Evolutionary conservation across 2,329 filamentous ascomycete genomes (phyloP).

Genomic region (Davidsoniella eucalypti): DNA sequence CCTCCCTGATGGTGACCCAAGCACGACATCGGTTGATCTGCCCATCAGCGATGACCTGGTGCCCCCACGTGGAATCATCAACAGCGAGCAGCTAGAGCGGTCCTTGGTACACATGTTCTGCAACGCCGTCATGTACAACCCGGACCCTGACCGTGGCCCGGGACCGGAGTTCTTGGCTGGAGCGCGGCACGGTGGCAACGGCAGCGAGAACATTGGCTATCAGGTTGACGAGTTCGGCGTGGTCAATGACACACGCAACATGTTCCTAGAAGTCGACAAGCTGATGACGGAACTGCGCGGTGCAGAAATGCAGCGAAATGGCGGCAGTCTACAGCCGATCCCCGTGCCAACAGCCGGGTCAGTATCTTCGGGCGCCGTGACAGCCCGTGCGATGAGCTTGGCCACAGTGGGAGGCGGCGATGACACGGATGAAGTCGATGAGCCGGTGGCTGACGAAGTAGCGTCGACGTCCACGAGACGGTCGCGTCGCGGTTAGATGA

Average conservation of each 20-base stretch:
- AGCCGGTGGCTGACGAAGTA: constrained; percentile 25
- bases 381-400: constrained; percentile 19
- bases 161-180: constrained; percentile 42
- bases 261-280: constrained; percentile 78
- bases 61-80: constrained; percentile 80
- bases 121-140: constrained; percentile 97
- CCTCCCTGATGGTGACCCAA: constrained; percentile 41
- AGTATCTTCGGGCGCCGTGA: constrained; percentile 15
- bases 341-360: constrained; percentile 13
- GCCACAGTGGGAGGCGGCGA: constrained; percentile 26
- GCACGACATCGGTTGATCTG: constrained; percentile 41
- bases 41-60: constrained; percentile 61
- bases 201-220: constrained; percentile 36
- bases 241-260: constrained; percentile 72
- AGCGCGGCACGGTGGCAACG: constrained; percentile 19
- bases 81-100: constrained; percentile 79
- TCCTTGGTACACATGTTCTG: constrained; percentile 94
- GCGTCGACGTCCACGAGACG: constrained; percentile 11
- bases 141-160: constrained; percentile 57
- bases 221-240: constrained; percentile 69
- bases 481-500: constrained; percentile 10
- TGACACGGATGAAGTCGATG: constrained; percentile 34
- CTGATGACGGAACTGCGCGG: constrained; percentile 60
- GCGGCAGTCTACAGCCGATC: constrained; percentile 16
- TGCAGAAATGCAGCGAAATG: constrained; percentile 43